Base-by-base conservation (phyloP, 2,329 filamentous ascomycete species). In the Lachnellula willkommii region DNA sequence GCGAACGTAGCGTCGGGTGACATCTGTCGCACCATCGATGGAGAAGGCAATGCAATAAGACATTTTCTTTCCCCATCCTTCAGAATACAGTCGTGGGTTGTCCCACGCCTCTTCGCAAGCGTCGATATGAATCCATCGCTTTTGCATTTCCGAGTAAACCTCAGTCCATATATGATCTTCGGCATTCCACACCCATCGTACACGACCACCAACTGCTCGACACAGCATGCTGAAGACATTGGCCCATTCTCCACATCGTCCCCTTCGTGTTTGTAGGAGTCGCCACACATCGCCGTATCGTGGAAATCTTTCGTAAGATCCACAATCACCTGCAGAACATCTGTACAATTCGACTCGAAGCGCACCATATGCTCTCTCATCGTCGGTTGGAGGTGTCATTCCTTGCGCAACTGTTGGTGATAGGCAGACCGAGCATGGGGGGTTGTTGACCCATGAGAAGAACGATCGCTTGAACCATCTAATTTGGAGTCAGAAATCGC, bases 151-250 rank as follows among this genome's bases (percentile, higher is more conserved):
- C 2, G 92, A 96, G 75, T 96, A 99, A 14, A 97, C 88, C 67
- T 97, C 94, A 1, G 92, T 96, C 94, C 94, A 99, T 26, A 96
- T 90, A 68, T 96, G 90, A 71, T 97, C 94, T 72, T 97, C 94
- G 32, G 88, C 87, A 65, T 97, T 97, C 94, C 94, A 99, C 11
- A 99, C 88, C 94, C 94, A 99, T 67, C 94, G 84, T 24, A 96
- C 91, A 59, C 93, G 83, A 58, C 88, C 89, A 50, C 93, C 93
- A 14, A 97, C 84, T 4, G 94, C 94, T 58, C 93, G 84, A 77
- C 93, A 97, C 52, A 99, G 81, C 94, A 97, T 97, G 75, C 88
- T 93, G 75, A 99, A 99, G 79, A 92, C 96, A 74, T 96, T 97
- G 63, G 90, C 91, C 91, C 94, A 97, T 75, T 99, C 94, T 59